phyloP scores from a whole-genome alignment of 129 eudicot genomes.

The Escallonia herrerae region DNA sequence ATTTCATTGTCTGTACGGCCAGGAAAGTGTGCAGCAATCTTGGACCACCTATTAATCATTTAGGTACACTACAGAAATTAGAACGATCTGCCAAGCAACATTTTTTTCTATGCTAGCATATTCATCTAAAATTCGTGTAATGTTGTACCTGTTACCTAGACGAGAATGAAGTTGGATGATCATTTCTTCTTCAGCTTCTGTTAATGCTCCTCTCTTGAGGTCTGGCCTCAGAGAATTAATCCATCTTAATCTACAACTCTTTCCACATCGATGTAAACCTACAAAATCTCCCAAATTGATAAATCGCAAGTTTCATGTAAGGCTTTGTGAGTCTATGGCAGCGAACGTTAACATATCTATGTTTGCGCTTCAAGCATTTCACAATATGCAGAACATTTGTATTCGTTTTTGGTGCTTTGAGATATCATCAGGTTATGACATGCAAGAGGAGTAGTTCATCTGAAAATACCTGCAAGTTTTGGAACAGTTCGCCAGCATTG shows the following conservation, averaged over 20 bases:
- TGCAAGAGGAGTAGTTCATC: no score
- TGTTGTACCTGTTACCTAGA: conserved; percentile 64
- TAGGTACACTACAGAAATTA: not conserved
- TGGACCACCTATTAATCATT: conserved; percentile 41
- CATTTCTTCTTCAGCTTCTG: conserved; percentile 75
- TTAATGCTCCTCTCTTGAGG: conserved; percentile 69
- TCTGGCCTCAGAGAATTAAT: conserved; percentile 75
- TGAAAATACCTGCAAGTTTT: conserved; percentile 61
- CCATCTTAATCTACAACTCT: conserved; percentile 89
- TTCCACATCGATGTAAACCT: conserved; percentile 85
- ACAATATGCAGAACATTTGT: no score
- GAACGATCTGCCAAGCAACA: not conserved
- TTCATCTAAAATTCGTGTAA: not conserved
- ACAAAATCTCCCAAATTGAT: conserved; percentile 5
- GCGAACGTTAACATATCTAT: no score
- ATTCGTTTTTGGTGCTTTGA: no score
- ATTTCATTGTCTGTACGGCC: conserved; percentile 65
- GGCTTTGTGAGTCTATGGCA: no score
- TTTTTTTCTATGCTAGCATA: not conserved
- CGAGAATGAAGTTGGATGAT: conserved; percentile 77
- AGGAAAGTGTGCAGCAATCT: conserved; percentile 52
- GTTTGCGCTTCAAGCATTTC: no score
- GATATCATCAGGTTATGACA: no score
- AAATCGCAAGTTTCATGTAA: no score
- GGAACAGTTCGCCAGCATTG: conserved; percentile 83